These are phyloP conservation scores for Larix kaempferi DNA, from an alignment of 75 land plant species.

Conservation along the genomic window DNA sequence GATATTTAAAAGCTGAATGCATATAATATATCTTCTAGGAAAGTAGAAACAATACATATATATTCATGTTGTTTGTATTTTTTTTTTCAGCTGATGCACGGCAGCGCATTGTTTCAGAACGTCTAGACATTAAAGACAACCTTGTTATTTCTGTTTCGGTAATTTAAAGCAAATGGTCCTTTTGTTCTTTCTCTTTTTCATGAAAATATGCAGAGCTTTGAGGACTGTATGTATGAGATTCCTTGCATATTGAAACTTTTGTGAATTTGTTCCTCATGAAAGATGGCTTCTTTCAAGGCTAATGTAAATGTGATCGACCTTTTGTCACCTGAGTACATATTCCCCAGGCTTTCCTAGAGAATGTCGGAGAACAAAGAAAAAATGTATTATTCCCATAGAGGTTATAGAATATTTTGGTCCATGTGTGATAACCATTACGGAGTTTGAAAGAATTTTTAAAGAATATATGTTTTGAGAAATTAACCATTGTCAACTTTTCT, in stretches of 20 bases:
- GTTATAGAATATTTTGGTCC: not conserved
- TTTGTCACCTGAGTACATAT: not conserved
- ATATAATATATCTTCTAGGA: not conserved
- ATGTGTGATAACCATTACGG: not conserved
- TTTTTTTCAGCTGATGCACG: conserved; percentile 77
- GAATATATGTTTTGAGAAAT: not conserved
- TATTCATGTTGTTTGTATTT: not conserved
- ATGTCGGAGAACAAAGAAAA: not conserved
- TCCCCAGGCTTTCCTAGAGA: not conserved
- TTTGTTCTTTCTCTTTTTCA: not conserved
- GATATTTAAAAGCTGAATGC: not conserved
- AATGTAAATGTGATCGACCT: not conserved
- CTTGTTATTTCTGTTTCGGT: conserved; percentile 88
- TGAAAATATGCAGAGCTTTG: conserved; percentile 2
- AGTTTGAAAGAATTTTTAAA: not conserved
- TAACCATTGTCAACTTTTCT: not conserved
- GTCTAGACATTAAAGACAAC: conserved; percentile 78
- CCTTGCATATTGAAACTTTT: not conserved
- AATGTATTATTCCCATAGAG: not conserved
- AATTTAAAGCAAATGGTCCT: conserved; percentile 5
- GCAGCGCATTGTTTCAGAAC: conserved; percentile 87
- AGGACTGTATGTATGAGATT: not conserved
- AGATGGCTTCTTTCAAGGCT: not conserved
- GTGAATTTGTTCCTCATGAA: conserved; percentile 1
- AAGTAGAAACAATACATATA: not conserved